phyloP scores from a whole-genome alignment of 768 basidiomycete species.

The Boletus rubroflammeus region DNA sequence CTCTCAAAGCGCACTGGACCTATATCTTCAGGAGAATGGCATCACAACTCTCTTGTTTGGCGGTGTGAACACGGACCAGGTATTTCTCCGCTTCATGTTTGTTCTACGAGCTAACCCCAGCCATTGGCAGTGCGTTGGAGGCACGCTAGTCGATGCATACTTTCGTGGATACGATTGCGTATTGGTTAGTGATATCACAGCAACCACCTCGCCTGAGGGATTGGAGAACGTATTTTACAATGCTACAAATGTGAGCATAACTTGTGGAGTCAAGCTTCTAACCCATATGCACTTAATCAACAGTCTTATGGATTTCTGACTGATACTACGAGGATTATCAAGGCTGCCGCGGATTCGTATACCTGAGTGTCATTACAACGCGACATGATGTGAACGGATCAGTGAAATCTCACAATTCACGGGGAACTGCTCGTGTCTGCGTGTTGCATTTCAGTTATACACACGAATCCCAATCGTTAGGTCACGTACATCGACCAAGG shows the following conservation, averaged over 20 bases:
- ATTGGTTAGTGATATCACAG: slow-evolving; percentile 53
- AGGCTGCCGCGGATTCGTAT: slow-evolving; percentile 5
- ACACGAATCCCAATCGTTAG: background rate
- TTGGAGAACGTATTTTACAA: slow-evolving; percentile 59
- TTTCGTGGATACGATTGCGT: slow-evolving; percentile 64
- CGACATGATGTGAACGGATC: background rate
- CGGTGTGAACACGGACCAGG: slow-evolving; percentile 69
- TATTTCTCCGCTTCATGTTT: slow-evolving; percentile 16
- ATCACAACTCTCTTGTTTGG: slow-evolving; percentile 59
- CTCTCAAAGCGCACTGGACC: slow-evolving; percentile 55
- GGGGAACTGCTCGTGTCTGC: background rate
- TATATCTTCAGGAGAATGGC: slow-evolving; percentile 61
- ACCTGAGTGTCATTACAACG: background rate
- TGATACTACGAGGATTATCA: slow-evolving; percentile 31
- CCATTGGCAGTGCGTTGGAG: slow-evolving; percentile 51
- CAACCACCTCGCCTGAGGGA: slow-evolving; percentile 60
- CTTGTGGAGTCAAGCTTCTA: background rate
- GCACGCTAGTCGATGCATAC: slow-evolving; percentile 61
- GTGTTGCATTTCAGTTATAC: slow-evolving; percentile 3
- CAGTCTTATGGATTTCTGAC: slow-evolving; percentile 55
- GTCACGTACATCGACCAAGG: slow-evolving; percentile 6
- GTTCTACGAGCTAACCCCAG: background rate
- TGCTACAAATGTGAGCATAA: slow-evolving; percentile 44
- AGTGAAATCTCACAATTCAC: background rate
- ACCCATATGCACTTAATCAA: background rate